Conservation (phyloP, 2,329 filamentous ascomycete genomes). For the Lachnellula willkommii region DNA sequence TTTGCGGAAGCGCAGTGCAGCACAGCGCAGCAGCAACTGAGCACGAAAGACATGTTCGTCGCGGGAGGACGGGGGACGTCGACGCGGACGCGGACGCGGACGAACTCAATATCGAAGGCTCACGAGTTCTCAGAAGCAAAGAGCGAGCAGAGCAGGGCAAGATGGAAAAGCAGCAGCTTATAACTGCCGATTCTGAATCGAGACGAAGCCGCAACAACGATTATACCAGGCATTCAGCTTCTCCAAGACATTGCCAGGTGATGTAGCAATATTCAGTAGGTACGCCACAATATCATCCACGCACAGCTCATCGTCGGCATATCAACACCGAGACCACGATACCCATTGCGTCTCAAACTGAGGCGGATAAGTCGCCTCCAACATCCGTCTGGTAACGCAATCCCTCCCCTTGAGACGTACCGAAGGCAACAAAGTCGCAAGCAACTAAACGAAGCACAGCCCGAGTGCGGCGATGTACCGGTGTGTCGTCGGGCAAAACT, state of each 20-base stretch:
- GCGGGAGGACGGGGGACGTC: background rate
- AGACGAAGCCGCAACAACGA: no score
- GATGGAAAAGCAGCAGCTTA: background rate
- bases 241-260: no score
- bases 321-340: background rate
- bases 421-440: background rate
- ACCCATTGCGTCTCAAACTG: background rate
- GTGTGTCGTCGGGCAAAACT: no score
- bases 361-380: background rate
- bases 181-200: background rate
- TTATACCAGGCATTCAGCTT: no score
- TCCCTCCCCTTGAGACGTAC: background rate
- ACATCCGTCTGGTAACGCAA: constrained; percentile 10
- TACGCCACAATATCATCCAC: background rate
- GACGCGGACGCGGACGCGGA: background rate
- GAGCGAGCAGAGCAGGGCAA: no score
- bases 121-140: no score
- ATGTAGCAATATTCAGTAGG: background rate
- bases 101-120: background rate
- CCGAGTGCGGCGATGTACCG: background rate
- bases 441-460: constrained; percentile 5
- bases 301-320: no score
- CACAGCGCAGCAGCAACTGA: background rate
- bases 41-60: background rate
- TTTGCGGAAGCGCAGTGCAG: no score